These are phyloP conservation scores for Coemansia erecta DNA, from an alignment of 192 early-diverging fungal species.

Conservation along the genomic window DNA sequence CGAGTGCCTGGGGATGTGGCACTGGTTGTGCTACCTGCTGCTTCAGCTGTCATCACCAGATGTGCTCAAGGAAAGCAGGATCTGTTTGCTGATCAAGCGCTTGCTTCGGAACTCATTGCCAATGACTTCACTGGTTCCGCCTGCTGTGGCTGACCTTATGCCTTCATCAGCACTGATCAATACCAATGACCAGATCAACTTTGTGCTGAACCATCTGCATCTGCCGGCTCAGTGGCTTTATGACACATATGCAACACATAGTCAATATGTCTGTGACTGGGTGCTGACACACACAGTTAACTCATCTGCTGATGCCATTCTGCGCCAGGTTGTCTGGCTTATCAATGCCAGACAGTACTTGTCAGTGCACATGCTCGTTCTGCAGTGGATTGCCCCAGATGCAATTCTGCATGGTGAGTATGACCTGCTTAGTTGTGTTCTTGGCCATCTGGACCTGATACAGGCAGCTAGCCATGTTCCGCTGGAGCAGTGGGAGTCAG, in stretches of 20 bases:
- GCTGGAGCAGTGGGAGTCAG: conserved; percentile 24
- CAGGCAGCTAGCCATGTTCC: too few relatives aligned
- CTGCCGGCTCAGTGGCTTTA: conserved; percentile 62
- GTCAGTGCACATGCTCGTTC: too few relatives aligned
- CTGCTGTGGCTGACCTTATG: conserved; percentile 12
- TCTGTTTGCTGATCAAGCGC: conserved; percentile 43
- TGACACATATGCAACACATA: conserved; percentile 42
- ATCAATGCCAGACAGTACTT: too few relatives aligned
- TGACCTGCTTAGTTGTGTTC: conserved; percentile 22
- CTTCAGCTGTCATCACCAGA: conserved; percentile 32
- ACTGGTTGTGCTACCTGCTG: conserved; percentile 70
- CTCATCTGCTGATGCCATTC: not conserved
- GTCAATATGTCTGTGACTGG: conserved; percentile 54
- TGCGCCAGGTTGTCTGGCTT: conserved; percentile 44
- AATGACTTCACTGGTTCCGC: conserved; percentile 10
- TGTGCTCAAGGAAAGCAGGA: conserved; percentile 37
- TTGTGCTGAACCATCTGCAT: too few relatives aligned
- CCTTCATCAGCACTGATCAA: not conserved
- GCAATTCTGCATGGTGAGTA: conserved; percentile 55
- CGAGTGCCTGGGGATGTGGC: conserved; percentile 73
- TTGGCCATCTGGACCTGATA: too few relatives aligned
- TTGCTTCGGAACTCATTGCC: conserved; percentile 22
- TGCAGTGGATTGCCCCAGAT: conserved; percentile 59
- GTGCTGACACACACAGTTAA: conserved; percentile 14
- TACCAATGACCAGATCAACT: too few relatives aligned